Percentiles rank a stretch among this genome's conserved stretches.
These are phyloP conservation scores for Blastocystis sp. DNA, from an alignment of 352 stramenopile genomes.

Conservation along the genomic window DNA sequence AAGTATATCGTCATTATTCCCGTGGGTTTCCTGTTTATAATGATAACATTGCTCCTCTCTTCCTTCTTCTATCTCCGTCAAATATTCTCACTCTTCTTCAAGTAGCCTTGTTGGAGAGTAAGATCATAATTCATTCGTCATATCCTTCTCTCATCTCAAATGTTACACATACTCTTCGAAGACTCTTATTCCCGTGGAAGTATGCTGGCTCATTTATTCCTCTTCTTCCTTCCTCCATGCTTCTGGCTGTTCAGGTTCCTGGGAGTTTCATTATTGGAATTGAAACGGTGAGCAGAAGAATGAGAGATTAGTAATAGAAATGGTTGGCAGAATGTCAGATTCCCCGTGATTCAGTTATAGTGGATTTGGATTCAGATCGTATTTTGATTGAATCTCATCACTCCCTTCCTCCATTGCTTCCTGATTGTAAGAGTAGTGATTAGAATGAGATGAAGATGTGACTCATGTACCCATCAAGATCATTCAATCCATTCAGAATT, in stretches of 20 bases:
- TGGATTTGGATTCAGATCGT: conserved; percentile 3
- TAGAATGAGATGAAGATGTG: background rate
- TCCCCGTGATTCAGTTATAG: background rate
- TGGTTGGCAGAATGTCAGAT: background rate
- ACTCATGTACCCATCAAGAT: background rate
- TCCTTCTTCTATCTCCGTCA: background rate
- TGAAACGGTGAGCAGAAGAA: background rate
- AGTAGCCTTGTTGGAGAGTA: background rate
- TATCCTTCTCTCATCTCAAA: background rate
- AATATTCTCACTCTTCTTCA: conserved; percentile 5
- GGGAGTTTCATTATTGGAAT: conserved; percentile 46
- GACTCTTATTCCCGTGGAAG: conserved; percentile 45
- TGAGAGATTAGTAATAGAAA: background rate
- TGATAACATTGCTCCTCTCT: conserved; percentile 38
- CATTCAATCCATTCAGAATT: background rate
- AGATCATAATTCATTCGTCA: background rate
- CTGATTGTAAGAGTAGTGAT: background rate
- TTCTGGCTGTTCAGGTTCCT: conserved; percentile 37
- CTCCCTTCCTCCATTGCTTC: background rate
- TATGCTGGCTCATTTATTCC: conserved; percentile 42
- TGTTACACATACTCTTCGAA: conserved; percentile 15
- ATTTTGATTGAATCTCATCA: background rate
- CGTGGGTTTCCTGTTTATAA: conserved; percentile 40
- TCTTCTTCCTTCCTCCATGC: conserved; percentile 39
- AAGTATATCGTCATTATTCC: conserved; percentile 32